Conservation (phyloP, 805 yeast species). For the Candida sithepensis region DNA sequence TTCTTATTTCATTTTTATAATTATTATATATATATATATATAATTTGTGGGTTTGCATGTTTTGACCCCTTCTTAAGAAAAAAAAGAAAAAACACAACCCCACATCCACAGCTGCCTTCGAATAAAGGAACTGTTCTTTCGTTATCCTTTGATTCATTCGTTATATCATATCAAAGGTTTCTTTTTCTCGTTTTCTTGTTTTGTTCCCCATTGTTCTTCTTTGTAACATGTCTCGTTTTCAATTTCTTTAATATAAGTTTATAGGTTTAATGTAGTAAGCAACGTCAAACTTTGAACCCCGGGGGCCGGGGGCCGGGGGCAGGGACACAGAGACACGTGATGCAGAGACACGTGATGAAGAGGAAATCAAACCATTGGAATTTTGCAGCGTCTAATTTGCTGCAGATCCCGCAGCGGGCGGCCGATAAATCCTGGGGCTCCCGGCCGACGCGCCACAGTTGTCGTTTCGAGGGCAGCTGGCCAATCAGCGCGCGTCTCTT, state of each 20-base stretch:
- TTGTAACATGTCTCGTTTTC: background rate
- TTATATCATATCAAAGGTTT: no score
- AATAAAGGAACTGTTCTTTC: background rate
- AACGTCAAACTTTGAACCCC: no score
- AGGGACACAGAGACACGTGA: no score
- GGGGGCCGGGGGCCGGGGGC: no score
- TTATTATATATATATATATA: no score
- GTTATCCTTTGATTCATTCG: background rate
- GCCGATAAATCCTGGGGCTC: constrained; percentile 6
- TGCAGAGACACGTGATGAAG: background rate
- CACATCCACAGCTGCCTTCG: no score
- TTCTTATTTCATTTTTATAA: no score
- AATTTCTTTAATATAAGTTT: no score
- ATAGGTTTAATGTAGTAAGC: no score
- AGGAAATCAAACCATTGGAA: background rate
- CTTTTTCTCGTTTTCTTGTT: background rate
- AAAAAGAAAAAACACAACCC: no score
- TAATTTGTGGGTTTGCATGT: background rate
- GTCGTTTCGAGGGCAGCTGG: background rate
- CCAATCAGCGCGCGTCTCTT: constrained; percentile 4
- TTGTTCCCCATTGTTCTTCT: no score
- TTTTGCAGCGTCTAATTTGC: constrained; percentile 1
- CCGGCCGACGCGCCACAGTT: background rate
- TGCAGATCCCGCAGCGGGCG: constrained; percentile 2
- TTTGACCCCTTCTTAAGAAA: background rate